phyloP scores from a whole-genome alignment of 331 rosid species.

The Rosa hybrid region DNA sequence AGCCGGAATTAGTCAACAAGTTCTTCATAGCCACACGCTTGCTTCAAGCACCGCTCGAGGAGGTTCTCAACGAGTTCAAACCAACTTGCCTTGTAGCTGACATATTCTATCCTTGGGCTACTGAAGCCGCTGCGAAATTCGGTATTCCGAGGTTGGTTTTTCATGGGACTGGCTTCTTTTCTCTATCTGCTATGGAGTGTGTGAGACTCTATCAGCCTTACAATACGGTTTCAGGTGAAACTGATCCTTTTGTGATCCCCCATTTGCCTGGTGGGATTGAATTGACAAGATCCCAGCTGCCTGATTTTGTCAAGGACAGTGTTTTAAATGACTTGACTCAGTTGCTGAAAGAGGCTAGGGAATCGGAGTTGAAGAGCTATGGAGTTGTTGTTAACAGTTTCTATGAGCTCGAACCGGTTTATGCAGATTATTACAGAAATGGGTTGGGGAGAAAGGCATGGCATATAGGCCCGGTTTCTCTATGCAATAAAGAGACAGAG shows the following conservation, averaged over 20 bases:
- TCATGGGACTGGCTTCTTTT: slow-evolving; percentile 41
- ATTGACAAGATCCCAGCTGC: slow-evolving; percentile 13
- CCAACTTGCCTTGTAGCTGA: slow-evolving; percentile 49
- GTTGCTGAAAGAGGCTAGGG: background rate
- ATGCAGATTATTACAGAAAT: slow-evolving; percentile 35
- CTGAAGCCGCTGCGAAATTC: slow-evolving; percentile 40
- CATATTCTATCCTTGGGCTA: slow-evolving; percentile 46
- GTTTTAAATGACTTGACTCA: background rate
- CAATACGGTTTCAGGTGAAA: slow-evolving; percentile 37
- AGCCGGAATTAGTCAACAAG: background rate
- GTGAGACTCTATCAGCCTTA: slow-evolving; percentile 35
- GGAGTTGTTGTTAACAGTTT: slow-evolving; percentile 33
- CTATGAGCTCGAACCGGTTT: slow-evolving; percentile 33
- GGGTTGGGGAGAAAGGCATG: slow-evolving; percentile 26
- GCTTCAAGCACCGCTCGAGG: slow-evolving; percentile 27
- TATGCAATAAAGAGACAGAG: background rate
- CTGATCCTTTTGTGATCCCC: slow-evolving; percentile 43
- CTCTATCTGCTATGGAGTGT: slow-evolving; percentile 30
- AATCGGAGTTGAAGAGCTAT: slow-evolving; percentile 22
- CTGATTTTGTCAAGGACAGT: background rate
- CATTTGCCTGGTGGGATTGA: slow-evolving; percentile 36
- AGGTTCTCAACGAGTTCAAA: slow-evolving; percentile 15
- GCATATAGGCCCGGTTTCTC: slow-evolving; percentile 34
- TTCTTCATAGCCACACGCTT: slow-evolving; percentile 13
- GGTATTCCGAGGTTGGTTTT: slow-evolving; percentile 50